Evolutionary conservation across 2,329 filamentous ascomycete genomes (phyloP), one percentile per base, ranked within the genome.

Genomic region (Corynespora cassiicola): DNA sequence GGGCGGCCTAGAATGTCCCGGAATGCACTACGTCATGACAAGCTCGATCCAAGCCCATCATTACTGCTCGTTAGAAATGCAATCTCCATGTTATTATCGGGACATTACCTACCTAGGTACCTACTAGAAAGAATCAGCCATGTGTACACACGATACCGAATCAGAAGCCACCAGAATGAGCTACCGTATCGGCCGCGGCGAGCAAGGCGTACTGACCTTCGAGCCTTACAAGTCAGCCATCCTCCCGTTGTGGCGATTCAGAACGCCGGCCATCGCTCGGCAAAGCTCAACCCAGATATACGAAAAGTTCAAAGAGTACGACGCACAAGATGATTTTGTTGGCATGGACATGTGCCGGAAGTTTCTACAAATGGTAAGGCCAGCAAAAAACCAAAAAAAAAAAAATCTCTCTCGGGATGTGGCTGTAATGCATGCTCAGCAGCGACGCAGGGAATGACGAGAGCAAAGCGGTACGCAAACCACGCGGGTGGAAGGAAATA

Each of bases 281-380:
- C 62, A 70, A 24, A 81, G 78, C 28, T 77, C 79, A 0, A 33
- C 61, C 1, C 68, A 69, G 1, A 71, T 85, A 0, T 79, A 73
- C 61, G 37, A 49, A 0, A 71, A 74, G 3, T 85, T 85, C 50
- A 56, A 76, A 10, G 64, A 68, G 7, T 85, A 81, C 52, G 68
- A 77, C n/a, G 54, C 58, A 2, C 52, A 69, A 6, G 67, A 65
- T 3, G 81, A 85, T 56, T 82, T 85, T 39, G 78, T 85, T 1
- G 82, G 82, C 8, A 82, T 82, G 70, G 82, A 85, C 39, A 85
- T 85, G 81, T 65, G 74, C 12, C 69, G 81, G 17, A 85, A 85
- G 53, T 85, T 83, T 50, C 72, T 85, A 6, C 80, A 85, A 59
- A 85, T 85, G 82, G 76, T 56, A 26, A 7, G 40, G n/a, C n/a